These are phyloP conservation scores for Margaritispora aquatica DNA, from an alignment of 495 filamentous ascomycete species.

Conservation along the genomic window DNA sequence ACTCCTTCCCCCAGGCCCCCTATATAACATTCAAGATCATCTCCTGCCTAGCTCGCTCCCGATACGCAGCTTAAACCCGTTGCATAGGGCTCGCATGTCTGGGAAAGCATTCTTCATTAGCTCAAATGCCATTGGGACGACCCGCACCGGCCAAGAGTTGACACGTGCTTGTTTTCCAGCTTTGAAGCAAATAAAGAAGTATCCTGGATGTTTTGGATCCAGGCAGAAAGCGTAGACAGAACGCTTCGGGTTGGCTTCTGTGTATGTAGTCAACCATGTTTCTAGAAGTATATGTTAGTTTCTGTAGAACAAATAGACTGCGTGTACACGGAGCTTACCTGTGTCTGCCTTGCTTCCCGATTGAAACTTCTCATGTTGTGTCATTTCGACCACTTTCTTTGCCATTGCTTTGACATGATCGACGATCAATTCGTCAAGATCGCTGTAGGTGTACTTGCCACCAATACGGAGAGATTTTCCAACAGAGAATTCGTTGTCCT, in stretches of 20 bases:
- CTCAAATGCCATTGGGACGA: constrained; percentile 83
- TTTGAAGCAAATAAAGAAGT: constrained; percentile 95
- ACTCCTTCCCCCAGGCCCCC: constrained; percentile 2
- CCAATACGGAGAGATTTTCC: constrained; percentile 77
- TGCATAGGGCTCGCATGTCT: constrained; percentile 89
- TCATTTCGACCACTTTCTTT: constrained; percentile 95
- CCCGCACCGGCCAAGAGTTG: constrained; percentile 79
- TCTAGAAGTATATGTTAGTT: constrained; percentile 58
- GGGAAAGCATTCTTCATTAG: constrained; percentile 81
- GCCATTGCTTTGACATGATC: constrained; percentile 97
- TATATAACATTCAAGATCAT: background rate
- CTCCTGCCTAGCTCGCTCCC: constrained; percentile 36
- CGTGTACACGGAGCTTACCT: constrained; percentile 52
- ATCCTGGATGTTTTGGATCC: constrained; percentile 85
- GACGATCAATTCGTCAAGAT: constrained; percentile 96
- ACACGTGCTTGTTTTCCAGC: constrained; percentile 66
- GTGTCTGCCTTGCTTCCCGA: constrained; percentile 70
- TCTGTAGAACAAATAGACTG: constrained; percentile 12
- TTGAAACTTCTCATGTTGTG: constrained; percentile 86
- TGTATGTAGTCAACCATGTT: constrained; percentile 91
- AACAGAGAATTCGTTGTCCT: constrained; percentile 92
- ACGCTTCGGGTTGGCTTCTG: constrained; percentile 89
- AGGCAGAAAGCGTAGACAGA: constrained; percentile 93
- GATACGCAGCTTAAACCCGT: constrained; percentile 61
- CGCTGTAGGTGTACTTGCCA: constrained; percentile 82